phyloP scores from a whole-genome alignment of 2,329 filamentous ascomycete genomes.

The Colletotrichum falcatum region DNA sequence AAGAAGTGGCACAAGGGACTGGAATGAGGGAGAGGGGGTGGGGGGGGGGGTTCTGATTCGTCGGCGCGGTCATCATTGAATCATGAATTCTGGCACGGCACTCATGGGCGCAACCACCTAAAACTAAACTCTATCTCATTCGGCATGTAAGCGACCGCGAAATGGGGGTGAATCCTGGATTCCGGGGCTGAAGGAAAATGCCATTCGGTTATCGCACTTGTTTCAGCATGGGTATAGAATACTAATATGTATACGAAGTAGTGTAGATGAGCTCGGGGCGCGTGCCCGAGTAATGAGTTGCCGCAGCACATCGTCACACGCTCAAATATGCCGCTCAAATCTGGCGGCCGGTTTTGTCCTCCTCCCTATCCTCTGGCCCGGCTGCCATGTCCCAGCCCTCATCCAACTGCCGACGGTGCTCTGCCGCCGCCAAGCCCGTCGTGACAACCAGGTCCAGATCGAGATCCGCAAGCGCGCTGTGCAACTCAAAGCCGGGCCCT shows the following conservation, averaged over 20 bases:
- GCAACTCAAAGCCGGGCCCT: constrained; percentile 36
- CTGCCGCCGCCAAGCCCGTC: constrained; percentile 39
- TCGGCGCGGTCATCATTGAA: neutral
- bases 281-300: constrained; percentile 22
- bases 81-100: neutral
- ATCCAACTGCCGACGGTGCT: constrained; percentile 37
- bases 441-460: constrained; percentile 37
- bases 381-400: constrained; percentile 25
- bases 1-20: constrained; percentile 26
- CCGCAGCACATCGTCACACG: neutral
- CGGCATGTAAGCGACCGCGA: constrained; percentile 23
- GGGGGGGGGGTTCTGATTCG: constrained; percentile 9
- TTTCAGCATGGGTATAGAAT: constrained; percentile 25
- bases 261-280: neutral
- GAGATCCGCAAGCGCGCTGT: constrained; percentile 32
- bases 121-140: constrained; percentile 2
- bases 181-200: neutral
- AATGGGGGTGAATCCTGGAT: neutral
- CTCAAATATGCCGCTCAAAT: neutral
- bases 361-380: neutral
- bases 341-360: too few relatives aligned
- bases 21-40: too few relatives aligned
- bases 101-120: neutral
- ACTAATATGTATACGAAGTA: neutral
- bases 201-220: constrained; percentile 9